phyloP scores from a whole-genome alignment of 2,329 filamentous ascomycete species.

The Gaeumannomyces tritici region DNA sequence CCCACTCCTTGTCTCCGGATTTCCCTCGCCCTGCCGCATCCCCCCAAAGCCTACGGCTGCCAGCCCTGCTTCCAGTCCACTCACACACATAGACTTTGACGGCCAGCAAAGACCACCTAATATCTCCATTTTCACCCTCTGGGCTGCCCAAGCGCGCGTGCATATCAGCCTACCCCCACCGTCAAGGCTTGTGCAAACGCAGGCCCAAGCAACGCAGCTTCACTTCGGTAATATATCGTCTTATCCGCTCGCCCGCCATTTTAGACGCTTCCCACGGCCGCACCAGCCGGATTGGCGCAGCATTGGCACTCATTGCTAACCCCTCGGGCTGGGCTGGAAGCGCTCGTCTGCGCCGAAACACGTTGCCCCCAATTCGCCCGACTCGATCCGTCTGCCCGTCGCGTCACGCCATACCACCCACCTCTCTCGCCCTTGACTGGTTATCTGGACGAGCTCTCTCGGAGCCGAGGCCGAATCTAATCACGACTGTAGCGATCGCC shows the following conservation, averaged over 20 bases:
- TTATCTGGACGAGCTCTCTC: not conserved
- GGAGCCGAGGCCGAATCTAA: not conserved
- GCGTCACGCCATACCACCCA: not conserved
- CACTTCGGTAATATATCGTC: not conserved
- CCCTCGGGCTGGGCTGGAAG: not conserved
- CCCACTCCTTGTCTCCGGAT: not conserved
- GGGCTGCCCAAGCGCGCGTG: not conserved
- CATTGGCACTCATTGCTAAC: not conserved
- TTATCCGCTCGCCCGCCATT: not conserved
- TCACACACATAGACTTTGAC: not conserved
- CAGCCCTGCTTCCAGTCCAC: not conserved
- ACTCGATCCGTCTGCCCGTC: not conserved
- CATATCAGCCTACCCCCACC: not conserved
- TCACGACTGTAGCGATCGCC: not conserved
- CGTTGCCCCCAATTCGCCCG: not conserved
- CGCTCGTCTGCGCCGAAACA: not conserved
- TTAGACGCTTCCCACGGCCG: not conserved
- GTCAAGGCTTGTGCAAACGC: not conserved
- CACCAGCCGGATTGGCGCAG: not conserved
- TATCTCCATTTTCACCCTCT: not conserved
- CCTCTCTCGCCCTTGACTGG: not conserved
- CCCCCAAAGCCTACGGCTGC: not conserved
- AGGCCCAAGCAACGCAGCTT: not conserved
- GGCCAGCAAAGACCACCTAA: not conserved
- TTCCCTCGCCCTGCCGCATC: not conserved